phyloP scores from a whole-genome alignment of 2,329 filamentous ascomycete species.

The Penicillium occitanis region DNA sequence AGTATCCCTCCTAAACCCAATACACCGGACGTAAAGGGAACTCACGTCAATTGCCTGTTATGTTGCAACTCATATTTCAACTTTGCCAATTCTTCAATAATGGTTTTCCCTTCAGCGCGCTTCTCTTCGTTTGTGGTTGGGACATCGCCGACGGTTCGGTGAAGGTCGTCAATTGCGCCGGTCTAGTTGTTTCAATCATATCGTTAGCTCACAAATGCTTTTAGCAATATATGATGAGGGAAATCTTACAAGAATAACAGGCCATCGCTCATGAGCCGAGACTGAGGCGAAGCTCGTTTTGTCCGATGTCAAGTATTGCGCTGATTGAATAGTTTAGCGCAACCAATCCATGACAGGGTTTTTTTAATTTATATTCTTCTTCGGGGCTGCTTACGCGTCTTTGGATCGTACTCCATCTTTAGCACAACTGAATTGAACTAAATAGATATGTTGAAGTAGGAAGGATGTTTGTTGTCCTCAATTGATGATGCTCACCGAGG shows the following conservation, averaged over 20 bases:
- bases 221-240: background rate
- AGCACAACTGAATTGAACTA: background rate
- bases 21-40: slow-evolving; percentile 3
- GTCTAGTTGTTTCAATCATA: slow-evolving; percentile 57
- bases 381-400: slow-evolving; percentile 62
- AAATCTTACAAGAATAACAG: slow-evolving; percentile 74
- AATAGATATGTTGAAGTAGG: background rate
- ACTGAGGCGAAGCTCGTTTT: slow-evolving; percentile 80
- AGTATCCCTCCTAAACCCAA: background rate
- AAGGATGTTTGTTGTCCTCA: background rate
- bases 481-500: background rate
- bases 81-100: slow-evolving; percentile 73
- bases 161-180: slow-evolving; percentile 89
- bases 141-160: slow-evolving; percentile 55
- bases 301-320: slow-evolving; percentile 76
- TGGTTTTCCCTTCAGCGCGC: slow-evolving; percentile 77
- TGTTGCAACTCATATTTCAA: slow-evolving; percentile 97
- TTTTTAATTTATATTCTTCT: background rate
- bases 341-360: background rate
- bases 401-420: slow-evolving; percentile 71
- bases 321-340: slow-evolving; percentile 45
- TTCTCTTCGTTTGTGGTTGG: slow-evolving; percentile 60
- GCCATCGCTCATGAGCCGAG: slow-evolving; percentile 87
- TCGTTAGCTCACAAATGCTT: background rate
- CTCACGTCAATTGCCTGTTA: slow-evolving; percentile 73